phyloP scores from a whole-genome alignment of 768 basidiomycete genomes.

The Amanita molliuscula region DNA sequence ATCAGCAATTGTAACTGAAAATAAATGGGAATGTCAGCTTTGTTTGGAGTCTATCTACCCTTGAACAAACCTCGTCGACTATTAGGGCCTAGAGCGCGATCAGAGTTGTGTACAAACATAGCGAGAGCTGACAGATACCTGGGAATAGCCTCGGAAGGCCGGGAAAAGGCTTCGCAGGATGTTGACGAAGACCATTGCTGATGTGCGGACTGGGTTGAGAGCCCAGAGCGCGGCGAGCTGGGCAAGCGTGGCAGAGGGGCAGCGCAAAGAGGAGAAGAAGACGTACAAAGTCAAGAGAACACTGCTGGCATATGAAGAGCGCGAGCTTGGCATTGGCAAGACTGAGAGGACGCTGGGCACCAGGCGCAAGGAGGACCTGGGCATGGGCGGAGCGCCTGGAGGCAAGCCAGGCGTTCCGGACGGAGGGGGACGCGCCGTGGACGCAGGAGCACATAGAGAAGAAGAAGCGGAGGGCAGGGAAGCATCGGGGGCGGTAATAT shows the following conservation, averaged over 20 bases:
- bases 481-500: constrained; percentile 29
- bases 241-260: constrained; percentile 6
- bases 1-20: constrained; percentile 59
- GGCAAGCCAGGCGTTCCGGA: constrained; percentile 48
- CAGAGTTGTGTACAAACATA: constrained; percentile 14
- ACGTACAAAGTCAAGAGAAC: constrained; percentile 44
- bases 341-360: constrained; percentile 58
- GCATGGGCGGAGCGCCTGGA: constrained; percentile 40
- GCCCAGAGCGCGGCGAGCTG: constrained; percentile 33
- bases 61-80: constrained; percentile 61
- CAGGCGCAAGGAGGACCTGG: constrained; percentile 44
- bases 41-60: constrained; percentile 6
- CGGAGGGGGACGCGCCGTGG: constrained; percentile 17
- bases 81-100: constrained; percentile 46
- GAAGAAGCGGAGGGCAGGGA: constrained; percentile 28
- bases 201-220: constrained; percentile 58
- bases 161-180: constrained; percentile 67
- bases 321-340: constrained; percentile 49
- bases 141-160: constrained; percentile 78
- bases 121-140: constrained; percentile 26
- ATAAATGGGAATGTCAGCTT: neutral
- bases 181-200: constrained; percentile 64
- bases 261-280: constrained; percentile 6
- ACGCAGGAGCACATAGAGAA: constrained; percentile 13
- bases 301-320: constrained; percentile 38